A percentile compares a stretch with the other conserved stretches of the same genome.
Evolutionary conservation across 2,329 filamentous ascomycete species (phyloP).

Genomic region (Sclerotiophoma versabilis): DNA sequence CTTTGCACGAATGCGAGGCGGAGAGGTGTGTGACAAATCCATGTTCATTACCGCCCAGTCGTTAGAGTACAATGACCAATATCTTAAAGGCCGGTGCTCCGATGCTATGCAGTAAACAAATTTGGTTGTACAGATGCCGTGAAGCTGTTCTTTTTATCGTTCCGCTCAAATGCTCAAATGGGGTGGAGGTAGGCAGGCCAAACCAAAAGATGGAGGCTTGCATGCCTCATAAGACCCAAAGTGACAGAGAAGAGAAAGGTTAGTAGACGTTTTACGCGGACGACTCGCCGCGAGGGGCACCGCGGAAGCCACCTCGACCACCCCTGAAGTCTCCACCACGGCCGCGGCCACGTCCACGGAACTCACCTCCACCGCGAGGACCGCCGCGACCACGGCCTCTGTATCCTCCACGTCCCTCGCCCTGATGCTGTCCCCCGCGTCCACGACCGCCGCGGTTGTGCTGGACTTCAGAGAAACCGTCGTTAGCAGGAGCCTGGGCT

Average conservation of each 20-base stretch:
- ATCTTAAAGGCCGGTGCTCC: constrained; percentile 44
- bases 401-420: constrained; percentile 60
- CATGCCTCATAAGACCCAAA: constrained; percentile 21
- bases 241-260: constrained; percentile 16
- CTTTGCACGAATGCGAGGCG: neutral
- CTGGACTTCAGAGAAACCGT: constrained; percentile 76
- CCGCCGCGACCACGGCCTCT: constrained; percentile 61
- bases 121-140: constrained; percentile 39
- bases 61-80: constrained; percentile 42
- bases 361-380: constrained; percentile 48
- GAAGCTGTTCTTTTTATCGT: constrained; percentile 30
- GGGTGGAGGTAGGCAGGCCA: constrained; percentile 23
- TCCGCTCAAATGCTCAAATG: constrained; percentile 35
- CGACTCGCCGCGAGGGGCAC: constrained; percentile 36
- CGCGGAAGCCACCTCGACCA: constrained; percentile 51
- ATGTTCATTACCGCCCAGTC: constrained; percentile 22
- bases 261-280: constrained; percentile 21
- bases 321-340: constrained; percentile 53
- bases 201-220: constrained; percentile 20
- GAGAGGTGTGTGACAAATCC: constrained; percentile 11
- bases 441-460: constrained; percentile 56
- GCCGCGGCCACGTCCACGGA: constrained; percentile 51
- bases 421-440: constrained; percentile 51
- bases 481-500: constrained; percentile 53
- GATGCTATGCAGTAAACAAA: constrained; percentile 50